Evolutionary conservation across 345 rosid genomes (phyloP), one percentile per base, ranked within the genome.

Genomic region (Brassica juncea): DNA sequence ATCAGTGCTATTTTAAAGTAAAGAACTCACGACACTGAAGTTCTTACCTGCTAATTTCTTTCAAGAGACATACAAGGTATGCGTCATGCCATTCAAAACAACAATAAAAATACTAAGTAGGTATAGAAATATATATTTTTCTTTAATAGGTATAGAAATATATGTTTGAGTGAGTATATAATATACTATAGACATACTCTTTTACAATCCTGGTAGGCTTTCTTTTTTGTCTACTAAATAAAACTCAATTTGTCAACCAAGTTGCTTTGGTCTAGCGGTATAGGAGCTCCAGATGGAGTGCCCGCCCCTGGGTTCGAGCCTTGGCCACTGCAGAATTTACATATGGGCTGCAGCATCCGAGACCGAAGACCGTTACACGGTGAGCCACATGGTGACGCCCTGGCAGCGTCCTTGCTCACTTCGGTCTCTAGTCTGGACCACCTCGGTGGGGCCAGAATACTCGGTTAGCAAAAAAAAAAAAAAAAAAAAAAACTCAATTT

Each of bases 11-110:
- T 35, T 52, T 30, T 55, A 3, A 8, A 14, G 39, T 72, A 25
- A 61, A 60, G 39, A 42, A 25, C 39, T 2, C 11, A 16, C 3
- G 35, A 34, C 54, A 35, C 1, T 4, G 6, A 66, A 67, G 54
- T 23, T 62, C 0, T 35, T 55, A 15, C 39, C 12, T 35, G 9
- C 59, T 39, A 27, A 30, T 58, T 14, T 47, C 30, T 77, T 25
- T 49, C 70, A 47, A 47, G 47, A 47, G 12, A 15, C 28, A 77
- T 32, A 32, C 35, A 23, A 25, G 81, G 75, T 77, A 69, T 77
- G 76, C 65, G 27, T 77, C 81, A 70, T 35, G 76, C 76, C 81
- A 63, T 77, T 10, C 54, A 62, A 70, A 69, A 70, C 65, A 61
- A 34, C 30, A 70, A 62, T 23, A 21, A 69, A 8, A 57, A 34